Conservation (phyloP, 371 early-diverging fungal genomes). For the Apophysomyces trapeziformis region DNA sequence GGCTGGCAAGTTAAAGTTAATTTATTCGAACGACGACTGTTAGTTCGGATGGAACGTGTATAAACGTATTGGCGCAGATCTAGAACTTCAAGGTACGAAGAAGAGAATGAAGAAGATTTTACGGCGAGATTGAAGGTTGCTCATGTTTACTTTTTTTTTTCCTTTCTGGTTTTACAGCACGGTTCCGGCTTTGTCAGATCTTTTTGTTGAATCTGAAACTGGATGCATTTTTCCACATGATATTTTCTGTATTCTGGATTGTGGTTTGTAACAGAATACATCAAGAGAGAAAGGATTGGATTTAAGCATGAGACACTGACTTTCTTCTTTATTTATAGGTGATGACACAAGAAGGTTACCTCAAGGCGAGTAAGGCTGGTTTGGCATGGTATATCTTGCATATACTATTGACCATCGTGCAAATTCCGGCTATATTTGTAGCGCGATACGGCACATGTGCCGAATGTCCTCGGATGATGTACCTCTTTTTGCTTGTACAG, state of each 20-base stretch:
- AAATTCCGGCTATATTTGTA: constrained; percentile 43
- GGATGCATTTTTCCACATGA: constrained; percentile 53
- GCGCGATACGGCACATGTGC: constrained; percentile 41
- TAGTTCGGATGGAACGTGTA: constrained; percentile 55
- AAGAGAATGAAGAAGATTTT: background rate
- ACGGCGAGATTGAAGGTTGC: background rate
- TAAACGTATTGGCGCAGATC: constrained; percentile 50
- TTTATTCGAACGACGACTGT: background rate
- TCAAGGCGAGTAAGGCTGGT: constrained; percentile 20
- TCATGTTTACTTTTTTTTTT: constrained; percentile 9
- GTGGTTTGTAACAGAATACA: constrained; percentile 17
- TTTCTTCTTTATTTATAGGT: constrained; percentile 12
- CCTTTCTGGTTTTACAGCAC: constrained; percentile 21
- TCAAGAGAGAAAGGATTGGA: background rate
- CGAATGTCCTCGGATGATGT: constrained; percentile 41
- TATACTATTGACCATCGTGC: constrained; percentile 36
- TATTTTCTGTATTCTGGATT: constrained; percentile 50
- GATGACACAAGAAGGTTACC: constrained; percentile 51
- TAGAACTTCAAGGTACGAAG: constrained; percentile 39
- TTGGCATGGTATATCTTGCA: constrained; percentile 48
- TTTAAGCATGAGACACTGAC: background rate
- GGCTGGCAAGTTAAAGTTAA: background rate
- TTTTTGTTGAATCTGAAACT: constrained; percentile 45
- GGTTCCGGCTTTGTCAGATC: constrained; percentile 41
- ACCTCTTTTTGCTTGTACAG: constrained; percentile 34